A percentile compares a stretch with the other conserved stretches of the same genome.
phyloP scores from a whole-genome alignment of 805 yeast species.

The Starmerella sp. region DNA sequence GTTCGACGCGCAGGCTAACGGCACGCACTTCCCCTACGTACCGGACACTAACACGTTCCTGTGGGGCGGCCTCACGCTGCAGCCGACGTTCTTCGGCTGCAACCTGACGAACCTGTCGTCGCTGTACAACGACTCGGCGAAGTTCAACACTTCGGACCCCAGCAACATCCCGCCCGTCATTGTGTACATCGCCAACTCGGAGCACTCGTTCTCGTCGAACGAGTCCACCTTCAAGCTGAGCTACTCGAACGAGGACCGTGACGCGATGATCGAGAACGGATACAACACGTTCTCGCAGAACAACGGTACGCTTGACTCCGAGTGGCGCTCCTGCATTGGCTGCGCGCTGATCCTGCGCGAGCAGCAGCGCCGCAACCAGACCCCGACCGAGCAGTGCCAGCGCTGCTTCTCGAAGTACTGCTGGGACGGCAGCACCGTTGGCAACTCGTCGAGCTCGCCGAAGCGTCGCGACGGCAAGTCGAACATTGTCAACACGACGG shows the following conservation, averaged over 20 bases:
- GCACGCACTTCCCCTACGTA: constrained; percentile 24
- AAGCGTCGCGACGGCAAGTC: constrained; percentile 30
- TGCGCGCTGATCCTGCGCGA: constrained; percentile 80
- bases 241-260: constrained; percentile 49
- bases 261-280: constrained; percentile 59
- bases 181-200: constrained; percentile 66
- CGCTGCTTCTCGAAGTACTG: constrained; percentile 65
- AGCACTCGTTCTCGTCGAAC: constrained; percentile 54
- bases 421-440: constrained; percentile 46
- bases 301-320: constrained; percentile 57
- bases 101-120: constrained; percentile 44
- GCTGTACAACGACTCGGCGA: constrained; percentile 39
- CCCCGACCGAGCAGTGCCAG: constrained; percentile 60
- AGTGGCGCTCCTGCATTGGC: constrained; percentile 67
- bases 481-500: constrained; percentile 13
- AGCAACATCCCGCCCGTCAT: constrained; percentile 50
- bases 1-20: constrained; percentile 23
- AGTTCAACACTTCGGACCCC: constrained; percentile 10
- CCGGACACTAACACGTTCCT: constrained; percentile 38
- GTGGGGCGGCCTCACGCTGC: constrained; percentile 34
- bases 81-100: constrained; percentile 79
- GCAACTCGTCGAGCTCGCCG: constrained; percentile 6
- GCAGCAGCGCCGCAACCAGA: constrained; percentile 54
- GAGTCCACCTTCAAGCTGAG: constrained; percentile 59
- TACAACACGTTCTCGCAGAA: constrained; percentile 59